These are phyloP conservation scores for Hibiscus mutabilis DNA, from an alignment of 345 rosid genomes.

Conservation along the genomic window DNA sequence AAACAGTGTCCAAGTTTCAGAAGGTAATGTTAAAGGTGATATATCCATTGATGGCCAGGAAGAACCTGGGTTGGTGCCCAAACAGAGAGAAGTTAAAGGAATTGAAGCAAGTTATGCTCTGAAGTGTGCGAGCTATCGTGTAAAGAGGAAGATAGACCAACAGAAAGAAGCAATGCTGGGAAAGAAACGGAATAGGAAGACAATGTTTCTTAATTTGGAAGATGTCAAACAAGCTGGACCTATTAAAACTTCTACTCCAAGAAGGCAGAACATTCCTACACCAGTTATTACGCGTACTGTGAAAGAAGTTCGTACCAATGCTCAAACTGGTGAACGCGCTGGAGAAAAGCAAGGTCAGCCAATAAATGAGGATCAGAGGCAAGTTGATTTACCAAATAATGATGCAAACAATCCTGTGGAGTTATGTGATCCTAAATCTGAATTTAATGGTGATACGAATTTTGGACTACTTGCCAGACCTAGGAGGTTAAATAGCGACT, in stretches of 20 bases:
- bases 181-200: constrained; percentile 91
- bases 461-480: constrained; percentile 41
- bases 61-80: constrained; percentile 34
- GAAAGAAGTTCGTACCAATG: constrained; percentile 55
- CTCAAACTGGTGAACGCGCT: constrained; percentile 40
- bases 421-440: constrained; percentile 45
- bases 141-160: constrained; percentile 81
- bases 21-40: constrained; percentile 35
- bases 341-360: constrained; percentile 45
- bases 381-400: constrained; percentile 38
- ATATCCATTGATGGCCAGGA: constrained; percentile 35
- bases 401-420: constrained; percentile 46
- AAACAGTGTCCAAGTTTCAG: constrained; percentile 28
- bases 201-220: constrained; percentile 78
- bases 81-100: constrained; percentile 76
- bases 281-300: constrained; percentile 58
- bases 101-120: constrained; percentile 69
- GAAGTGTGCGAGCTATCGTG: constrained; percentile 55
- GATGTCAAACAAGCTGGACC: constrained; percentile 90
- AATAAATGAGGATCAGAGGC: constrained; percentile 51
- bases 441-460: constrained; percentile 57
- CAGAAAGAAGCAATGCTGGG: constrained; percentile 97
- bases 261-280: constrained; percentile 53
- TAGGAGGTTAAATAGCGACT: constrained; percentile 53
- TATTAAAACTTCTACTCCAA: constrained; percentile 65